Evolutionary conservation across 805 yeast species (phyloP), one percentile per base, ranked within the genome.

Genomic region (Cyberlindnera mrakii): DNA sequence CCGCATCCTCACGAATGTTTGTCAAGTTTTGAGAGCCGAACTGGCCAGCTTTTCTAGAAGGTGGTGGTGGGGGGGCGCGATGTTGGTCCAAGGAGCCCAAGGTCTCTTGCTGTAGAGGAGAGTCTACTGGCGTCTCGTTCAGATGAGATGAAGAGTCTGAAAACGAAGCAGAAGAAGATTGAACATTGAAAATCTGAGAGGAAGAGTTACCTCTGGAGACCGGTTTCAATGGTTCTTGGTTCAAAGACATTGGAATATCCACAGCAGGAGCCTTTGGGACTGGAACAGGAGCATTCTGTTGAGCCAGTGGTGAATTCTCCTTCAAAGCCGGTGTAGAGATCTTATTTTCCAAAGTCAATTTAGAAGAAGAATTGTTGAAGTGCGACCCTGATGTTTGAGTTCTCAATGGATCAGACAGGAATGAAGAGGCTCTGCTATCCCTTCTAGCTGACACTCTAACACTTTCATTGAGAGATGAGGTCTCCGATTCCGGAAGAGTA

Each of bases 21-120:
- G 50, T 45, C 30, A 55, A 40, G 33, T 48, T 46, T 33, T 51
- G 46, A 14, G 49, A 62, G 3, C 48, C 51, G 37, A 45, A 48
- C 30, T 35, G 43, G 9, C 59, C 59, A 13, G 67, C 69, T 53
- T 75, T 77, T 58, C 82, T 70, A 2, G 81, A 66, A 32, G 74
- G 72, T 16, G 82, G 83, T 31, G 79, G 76, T 25, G 78, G 76
- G 6, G 82, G 82, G 4, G 77, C 71, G 33, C 65, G 65, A 32
- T 62, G 62, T 38, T 57, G 62, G 6, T 58, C 50, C 30, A 50
- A 58, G 18, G 52, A 37, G 2, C 39, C 43, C 25, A 55, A 53
- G 30, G 51, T 53, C 30, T 35, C 37, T 48, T 5, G 71, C 68
- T 7, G 79, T 77, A 11, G 71, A 66, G 49, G 52, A 17, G 37